Conservation (phyloP, 139 green algal genomes). For the Dunaliella sp. region DNA sequence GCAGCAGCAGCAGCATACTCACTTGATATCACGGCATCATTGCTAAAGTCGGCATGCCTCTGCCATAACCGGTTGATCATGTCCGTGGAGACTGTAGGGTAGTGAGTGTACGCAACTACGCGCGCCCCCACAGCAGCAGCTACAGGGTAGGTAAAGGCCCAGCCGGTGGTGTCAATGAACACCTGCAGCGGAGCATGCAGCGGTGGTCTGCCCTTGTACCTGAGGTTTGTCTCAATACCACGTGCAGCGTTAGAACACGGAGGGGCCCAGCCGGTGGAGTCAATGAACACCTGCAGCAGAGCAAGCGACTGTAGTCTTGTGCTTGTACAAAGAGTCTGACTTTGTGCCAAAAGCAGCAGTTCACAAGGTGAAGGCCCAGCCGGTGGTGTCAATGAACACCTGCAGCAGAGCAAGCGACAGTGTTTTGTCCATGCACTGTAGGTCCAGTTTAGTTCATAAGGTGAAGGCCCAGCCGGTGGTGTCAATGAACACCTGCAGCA, state of each 20-base stretch:
- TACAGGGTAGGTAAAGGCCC: constrained; percentile 90
- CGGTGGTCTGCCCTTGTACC: neutral
- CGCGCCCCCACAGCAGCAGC: constrained; percentile 54
- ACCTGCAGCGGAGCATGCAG: constrained; percentile 48
- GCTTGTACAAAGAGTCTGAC: too few relatives aligned
- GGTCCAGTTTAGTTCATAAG: neutral
- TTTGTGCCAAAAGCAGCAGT: too few relatives aligned
- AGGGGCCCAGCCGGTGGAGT: neutral
- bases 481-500: neutral
- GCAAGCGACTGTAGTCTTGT: too few relatives aligned
- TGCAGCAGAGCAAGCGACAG: constrained; percentile 28
- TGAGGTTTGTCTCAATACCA: neutral
- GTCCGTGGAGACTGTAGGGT: constrained; percentile 88
- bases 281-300: neutral
- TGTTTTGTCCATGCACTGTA: neutral
- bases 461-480: neutral
- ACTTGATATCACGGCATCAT: constrained; percentile 55
- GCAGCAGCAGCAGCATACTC: too few relatives aligned
- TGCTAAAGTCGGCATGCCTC: constrained; percentile 69
- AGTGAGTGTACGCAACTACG: constrained; percentile 90
- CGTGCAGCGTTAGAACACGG: neutral
- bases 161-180: constrained; percentile 92
- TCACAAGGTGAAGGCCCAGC: constrained; percentile 91
- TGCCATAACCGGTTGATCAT: constrained; percentile 80
- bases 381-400: constrained; percentile 90